phyloP scores from a whole-genome alignment of 2,329 filamentous ascomycete genomes.

The Sclerotinia minor region DNA sequence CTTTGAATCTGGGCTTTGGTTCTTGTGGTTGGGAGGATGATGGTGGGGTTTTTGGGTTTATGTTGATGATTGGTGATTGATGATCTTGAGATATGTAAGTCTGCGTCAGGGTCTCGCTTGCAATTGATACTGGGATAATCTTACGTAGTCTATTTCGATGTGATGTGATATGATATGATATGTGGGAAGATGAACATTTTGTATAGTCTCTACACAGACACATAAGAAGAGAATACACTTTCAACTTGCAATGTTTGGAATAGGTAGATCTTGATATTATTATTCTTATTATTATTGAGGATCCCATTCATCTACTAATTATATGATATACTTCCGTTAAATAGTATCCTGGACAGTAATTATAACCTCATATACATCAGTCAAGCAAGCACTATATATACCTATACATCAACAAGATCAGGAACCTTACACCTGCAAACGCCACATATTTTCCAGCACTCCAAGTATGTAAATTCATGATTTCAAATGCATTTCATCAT shows the following conservation, averaged over 20 bases:
- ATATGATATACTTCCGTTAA: not conserved
- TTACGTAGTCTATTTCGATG: not conserved
- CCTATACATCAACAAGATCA: not conserved
- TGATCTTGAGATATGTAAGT: too few species aligned
- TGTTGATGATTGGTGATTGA: too few species aligned
- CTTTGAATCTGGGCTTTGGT: too few species aligned
- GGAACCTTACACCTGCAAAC: constrained; percentile 5
- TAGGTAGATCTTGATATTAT: too few species aligned
- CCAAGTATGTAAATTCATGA: not conserved
- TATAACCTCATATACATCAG: not conserved
- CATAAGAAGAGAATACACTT: too few species aligned
- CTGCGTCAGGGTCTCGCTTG: too few species aligned
- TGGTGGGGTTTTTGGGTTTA: too few species aligned
- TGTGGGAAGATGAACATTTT: not conserved
- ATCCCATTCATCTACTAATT: not conserved
- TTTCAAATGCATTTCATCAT: not conserved
- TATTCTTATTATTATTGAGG: not conserved
- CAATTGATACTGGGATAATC: not conserved
- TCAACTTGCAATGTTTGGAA: too few species aligned
- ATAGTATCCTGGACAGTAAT: not conserved
- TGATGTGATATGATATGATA: too few species aligned
- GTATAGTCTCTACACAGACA: too few species aligned
- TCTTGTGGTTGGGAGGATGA: too few species aligned
- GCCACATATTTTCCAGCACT: not conserved
- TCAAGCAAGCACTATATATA: not conserved